Evolutionary conservation across 208 protist species (phyloP).

Genomic region (Leishmania aethiopica): DNA sequence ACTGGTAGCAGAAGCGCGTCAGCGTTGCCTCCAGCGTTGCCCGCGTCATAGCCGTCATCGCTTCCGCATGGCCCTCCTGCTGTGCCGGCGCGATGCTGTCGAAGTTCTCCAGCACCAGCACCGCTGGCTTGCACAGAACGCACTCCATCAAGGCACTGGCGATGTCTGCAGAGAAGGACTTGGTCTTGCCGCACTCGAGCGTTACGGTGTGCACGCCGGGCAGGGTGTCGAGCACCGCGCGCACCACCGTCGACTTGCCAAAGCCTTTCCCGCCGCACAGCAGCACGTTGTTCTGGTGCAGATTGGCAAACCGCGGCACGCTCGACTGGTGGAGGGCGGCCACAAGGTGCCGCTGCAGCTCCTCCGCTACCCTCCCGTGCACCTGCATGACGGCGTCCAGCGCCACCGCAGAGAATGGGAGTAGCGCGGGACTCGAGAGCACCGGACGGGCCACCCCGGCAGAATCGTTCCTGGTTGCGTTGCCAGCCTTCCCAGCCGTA

Average conservation of each 20-base stretch:
- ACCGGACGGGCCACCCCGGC: background rate
- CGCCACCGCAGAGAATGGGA: conserved; percentile 2
- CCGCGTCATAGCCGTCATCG: conserved; percentile 64
- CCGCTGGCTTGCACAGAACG: conserved; percentile 74
- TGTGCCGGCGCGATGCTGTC: conserved; percentile 79
- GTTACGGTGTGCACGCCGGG: conserved; percentile 52
- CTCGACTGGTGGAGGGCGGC: conserved; percentile 34
- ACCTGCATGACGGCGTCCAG: conserved; percentile 49
- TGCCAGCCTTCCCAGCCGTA: background rate
- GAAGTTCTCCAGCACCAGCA: conserved; percentile 89
- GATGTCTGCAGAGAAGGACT: conserved; percentile 50
- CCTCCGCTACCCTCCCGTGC: conserved; percentile 50
- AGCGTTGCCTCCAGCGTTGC: conserved; percentile 65
- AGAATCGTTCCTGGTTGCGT: background rate
- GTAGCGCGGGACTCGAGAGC: background rate
- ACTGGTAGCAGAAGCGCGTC: conserved; percentile 45
- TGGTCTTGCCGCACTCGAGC: conserved; percentile 62
- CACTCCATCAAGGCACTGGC: conserved; percentile 60
- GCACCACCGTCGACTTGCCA: conserved; percentile 77
- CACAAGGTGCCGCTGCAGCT: conserved; percentile 51
- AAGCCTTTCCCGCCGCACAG: conserved; percentile 84
- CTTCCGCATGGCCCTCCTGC: conserved; percentile 63
- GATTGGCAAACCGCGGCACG: conserved; percentile 22
- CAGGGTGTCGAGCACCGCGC: conserved; percentile 46
- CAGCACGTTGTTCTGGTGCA: conserved; percentile 65